These are phyloP conservation scores for Sporobolomyces roseus DNA, from an alignment of 768 basidiomycete genomes.

Conservation along the genomic window DNA sequence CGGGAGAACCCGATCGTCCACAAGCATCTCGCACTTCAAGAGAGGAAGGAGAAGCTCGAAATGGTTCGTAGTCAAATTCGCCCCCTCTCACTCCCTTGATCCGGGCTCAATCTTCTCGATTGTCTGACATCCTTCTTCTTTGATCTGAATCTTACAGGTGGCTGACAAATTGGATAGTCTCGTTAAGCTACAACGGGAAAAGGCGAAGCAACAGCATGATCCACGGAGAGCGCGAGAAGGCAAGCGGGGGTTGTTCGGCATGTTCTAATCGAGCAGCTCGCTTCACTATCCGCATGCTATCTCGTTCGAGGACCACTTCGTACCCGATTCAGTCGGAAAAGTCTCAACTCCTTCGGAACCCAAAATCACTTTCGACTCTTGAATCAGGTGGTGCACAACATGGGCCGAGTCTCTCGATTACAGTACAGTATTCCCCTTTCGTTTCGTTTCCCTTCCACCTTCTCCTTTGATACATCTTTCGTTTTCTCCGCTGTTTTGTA, in stretches of 20 bases:
- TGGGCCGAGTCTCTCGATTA: no score
- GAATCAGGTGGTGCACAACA: no score
- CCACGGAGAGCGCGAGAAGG: conserved; percentile 47
- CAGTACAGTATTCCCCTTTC: neutral
- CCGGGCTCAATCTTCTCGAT: neutral
- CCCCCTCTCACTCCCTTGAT: neutral
- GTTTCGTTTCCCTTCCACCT: neutral
- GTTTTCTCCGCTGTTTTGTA: no score
- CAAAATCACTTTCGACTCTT: no score
- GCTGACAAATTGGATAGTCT: conserved; percentile 93
- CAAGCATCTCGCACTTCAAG: conserved; percentile 86
- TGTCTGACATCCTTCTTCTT: neutral
- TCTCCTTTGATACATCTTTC: no score
- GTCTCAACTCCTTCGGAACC: no score
- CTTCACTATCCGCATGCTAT: neutral
- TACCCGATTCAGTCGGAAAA: no score
- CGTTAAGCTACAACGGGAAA: conserved; percentile 79
- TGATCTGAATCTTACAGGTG: no score
- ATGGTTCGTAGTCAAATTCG: conserved; percentile 23
- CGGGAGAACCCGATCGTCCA: conserved; percentile 88
- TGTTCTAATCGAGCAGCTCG: conserved; percentile 52
- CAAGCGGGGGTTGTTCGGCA: conserved; percentile 72
- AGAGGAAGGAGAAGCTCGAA: conserved; percentile 93
- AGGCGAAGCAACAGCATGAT: conserved; percentile 23
- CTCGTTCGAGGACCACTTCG: no score